Evolutionary conservation across 2,329 filamentous ascomycete species (phyloP), one percentile per base, ranked within the genome.

Genomic region (Fusarium pininemorale): DNA sequence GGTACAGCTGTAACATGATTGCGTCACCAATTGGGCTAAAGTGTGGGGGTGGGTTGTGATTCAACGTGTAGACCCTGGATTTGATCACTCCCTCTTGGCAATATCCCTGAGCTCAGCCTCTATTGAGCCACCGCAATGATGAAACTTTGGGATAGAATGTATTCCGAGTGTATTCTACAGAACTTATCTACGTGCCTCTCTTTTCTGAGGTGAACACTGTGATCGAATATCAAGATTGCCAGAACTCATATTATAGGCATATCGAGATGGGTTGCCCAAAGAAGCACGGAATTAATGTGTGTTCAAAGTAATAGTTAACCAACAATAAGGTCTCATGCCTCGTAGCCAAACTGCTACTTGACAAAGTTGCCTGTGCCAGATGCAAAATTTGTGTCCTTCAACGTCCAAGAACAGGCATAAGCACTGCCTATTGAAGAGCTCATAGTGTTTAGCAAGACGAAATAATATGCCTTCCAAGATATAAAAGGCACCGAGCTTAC

Each of bases 41-140:
- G 56, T 74, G 72, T 74, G 72, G 72, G 67, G 72, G 56, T 72
- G 71, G 68, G 53, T 62, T 74, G 71, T 28, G 55, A 53, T 59
- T 67, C 47, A 50, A 65, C 50, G 57, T 48, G 62, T 44, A 66
- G 58, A 60, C 62, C 61, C 58, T 64, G 54, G 57, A 72, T 69
- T 65, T 69, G 58, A 55, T 56, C 54, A 35, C 48, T 45, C 35
- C 45, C 38, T 51, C 59, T 50, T 68, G 63, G 64, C 48, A 37
- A 28, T 48, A 7, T 51, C 54, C 20, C 45, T 18, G 28, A 26
- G 35, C 56, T 68, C 66, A 38, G 56, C 50, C 63, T 53, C 39
- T 26, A 28, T 53, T 68, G 32, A 69, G 66, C 66, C 63, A 61
- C 32, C 18, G 22, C 5, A 53, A 61, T 69, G 38, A 41, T 38